A percentile compares a stretch with the other conserved stretches of the same genome.
phyloP scores from a whole-genome alignment of 345 rosid species.

The Bruguiera gymnorhiza region DNA sequence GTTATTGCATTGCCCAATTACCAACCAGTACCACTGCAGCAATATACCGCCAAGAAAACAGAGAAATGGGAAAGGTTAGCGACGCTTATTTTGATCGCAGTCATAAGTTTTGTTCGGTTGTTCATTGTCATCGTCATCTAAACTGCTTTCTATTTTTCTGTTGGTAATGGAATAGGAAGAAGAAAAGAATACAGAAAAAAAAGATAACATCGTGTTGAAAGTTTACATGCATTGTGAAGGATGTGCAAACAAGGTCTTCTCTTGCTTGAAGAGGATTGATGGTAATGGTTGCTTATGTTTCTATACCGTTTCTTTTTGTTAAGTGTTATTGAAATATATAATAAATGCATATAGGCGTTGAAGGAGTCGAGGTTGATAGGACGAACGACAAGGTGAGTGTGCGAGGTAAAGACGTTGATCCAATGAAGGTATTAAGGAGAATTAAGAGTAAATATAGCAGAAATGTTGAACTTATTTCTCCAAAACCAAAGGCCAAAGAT shows the following conservation, averaged over 20 bases:
- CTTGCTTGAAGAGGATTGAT: conserved; percentile 19
- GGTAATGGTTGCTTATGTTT: not conserved
- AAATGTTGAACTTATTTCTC: conserved; percentile 52
- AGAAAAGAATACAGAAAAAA: not conserved
- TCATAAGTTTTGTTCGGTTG: too few species aligned
- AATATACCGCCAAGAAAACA: too few species aligned
- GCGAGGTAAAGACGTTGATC: conserved; percentile 48
- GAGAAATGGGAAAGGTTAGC: too few species aligned
- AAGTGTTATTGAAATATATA: not conserved
- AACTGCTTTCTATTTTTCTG: conserved; percentile 17
- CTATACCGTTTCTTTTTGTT: not conserved
- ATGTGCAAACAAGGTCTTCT: conserved; percentile 12
- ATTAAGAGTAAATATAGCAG: conserved; percentile 46
- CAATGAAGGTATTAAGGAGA: conserved; percentile 40
- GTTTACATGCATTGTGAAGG: conserved; percentile 28
- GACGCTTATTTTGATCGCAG: too few species aligned
- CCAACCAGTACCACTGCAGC: too few species aligned
- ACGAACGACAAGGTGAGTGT: conserved; percentile 41
- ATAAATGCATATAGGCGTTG: conserved; percentile 40
- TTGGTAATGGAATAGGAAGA: conserved; percentile 28
- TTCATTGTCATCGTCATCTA: too few species aligned
- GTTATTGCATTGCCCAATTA: too few species aligned
- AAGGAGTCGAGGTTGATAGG: conserved; percentile 39
- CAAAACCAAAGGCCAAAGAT: conserved; percentile 31
- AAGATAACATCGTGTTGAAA: conserved; percentile 10